Base-by-base conservation (phyloP, 169 alveolate species). In the Plasmodium adleri region DNA sequence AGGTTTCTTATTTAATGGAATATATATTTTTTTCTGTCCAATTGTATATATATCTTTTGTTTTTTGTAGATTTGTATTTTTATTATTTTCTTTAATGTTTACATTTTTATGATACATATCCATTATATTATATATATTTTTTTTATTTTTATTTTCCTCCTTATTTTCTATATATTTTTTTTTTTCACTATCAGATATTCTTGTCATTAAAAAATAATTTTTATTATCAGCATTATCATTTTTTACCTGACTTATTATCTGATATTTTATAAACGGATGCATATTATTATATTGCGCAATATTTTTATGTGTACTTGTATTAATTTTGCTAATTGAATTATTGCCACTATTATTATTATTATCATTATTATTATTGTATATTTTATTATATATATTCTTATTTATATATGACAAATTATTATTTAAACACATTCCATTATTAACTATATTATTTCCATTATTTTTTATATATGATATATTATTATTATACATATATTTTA, bases 271-370 rank as follows among this genome's bases (percentile, higher is more conserved):
- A 20, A 71, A 50, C 5, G 20, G 26, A 49, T 50, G 49, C n/a
- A 22, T 71, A 9, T 71, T 71, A 9, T 71, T 45, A 71, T 50
- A 22, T 49, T 71, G 22, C 22, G 20, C 45, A 26, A 20, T 20
- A 8, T 50, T 5, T 4, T 71, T 50, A 47, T 50, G 66, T 71
- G 80, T 39, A 66, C 56, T 32, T n/a, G 0, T 26, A 17, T 49
- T 9, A 17, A 47, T 70, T 8, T 71, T 50, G 17, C 28, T 50
- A 12, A 9, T 39, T 39, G 9, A 39, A 39, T 39, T 39, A 39
- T 5, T 39, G 47, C 12, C 2, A 22, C 10, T 24, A 9, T 1
- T 7, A 1, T 15, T 71, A 49, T 28, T 4, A 22, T 17, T 24
- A 9, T 1, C 2, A 1, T 15, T 71, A 49, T 7, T 52, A 50